phyloP scores from a whole-genome alignment of 768 basidiomycete species.

The Trametes cingulata region DNA sequence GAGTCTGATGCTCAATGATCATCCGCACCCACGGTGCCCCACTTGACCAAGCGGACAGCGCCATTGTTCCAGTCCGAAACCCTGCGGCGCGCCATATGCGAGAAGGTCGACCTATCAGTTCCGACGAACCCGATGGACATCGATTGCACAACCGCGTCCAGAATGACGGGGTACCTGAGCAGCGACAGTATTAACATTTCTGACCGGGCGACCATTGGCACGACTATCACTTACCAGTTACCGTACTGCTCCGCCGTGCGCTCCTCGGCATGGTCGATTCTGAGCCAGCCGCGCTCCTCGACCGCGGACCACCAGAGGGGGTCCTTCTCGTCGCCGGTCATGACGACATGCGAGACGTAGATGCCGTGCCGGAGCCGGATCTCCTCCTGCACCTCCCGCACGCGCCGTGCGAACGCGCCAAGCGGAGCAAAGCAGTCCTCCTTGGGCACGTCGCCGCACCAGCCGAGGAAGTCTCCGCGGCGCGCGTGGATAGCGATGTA shows the following conservation, averaged over 20 bases:
- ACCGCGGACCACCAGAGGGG: slow-evolving; percentile 38
- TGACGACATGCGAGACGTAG: slow-evolving; percentile 33
- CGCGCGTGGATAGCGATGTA: slow-evolving; percentile 37
- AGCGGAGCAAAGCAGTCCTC: slow-evolving; percentile 39
- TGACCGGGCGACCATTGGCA: too few species aligned
- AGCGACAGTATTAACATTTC: neutral
- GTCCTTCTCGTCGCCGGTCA: slow-evolving; percentile 44
- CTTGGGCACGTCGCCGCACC: slow-evolving; percentile 31
- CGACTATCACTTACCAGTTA: slow-evolving; percentile 30
- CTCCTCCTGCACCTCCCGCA: slow-evolving; percentile 38
- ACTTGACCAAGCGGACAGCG: slow-evolving; percentile 48
- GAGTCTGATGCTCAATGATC: slow-evolving; percentile 45
- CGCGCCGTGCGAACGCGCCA: slow-evolving; percentile 30
- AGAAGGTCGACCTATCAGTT: slow-evolving; percentile 70
- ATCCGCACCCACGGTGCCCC: slow-evolving; percentile 56
- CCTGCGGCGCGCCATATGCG: slow-evolving; percentile 56
- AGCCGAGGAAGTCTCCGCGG: slow-evolving; percentile 34
- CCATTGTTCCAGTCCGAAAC: slow-evolving; percentile 66
- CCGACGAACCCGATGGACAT: slow-evolving; percentile 69
- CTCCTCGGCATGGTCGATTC: slow-evolving; percentile 29
- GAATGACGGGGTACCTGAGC: slow-evolving; percentile 64
- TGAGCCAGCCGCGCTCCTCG: slow-evolving; percentile 35
- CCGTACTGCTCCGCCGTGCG: slow-evolving; percentile 36
- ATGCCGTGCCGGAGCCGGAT: slow-evolving; percentile 28
- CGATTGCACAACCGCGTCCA: slow-evolving; percentile 71